Evolutionary conservation across 441 rosid species (phyloP), one percentile per base, ranked within the genome.

Genomic region (Sinapis alba): DNA sequence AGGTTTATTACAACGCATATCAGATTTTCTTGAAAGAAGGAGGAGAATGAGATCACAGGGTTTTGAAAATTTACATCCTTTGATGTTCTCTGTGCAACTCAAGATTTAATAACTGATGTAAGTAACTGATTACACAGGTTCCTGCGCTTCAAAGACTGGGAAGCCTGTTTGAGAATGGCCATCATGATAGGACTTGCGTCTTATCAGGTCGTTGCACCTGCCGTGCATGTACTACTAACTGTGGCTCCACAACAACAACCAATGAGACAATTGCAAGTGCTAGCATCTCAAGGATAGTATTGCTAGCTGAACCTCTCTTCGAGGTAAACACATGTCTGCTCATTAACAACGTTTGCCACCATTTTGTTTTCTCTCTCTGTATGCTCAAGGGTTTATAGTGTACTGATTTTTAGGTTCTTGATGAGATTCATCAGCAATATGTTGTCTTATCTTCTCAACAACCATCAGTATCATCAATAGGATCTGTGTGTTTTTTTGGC

Each of bases 341-440:
- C 20, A n/a, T 43, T 2, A 19, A 19, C 19, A 15, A 30, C 34
- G 43, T 13, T 72, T 38, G 45, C 21, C 63, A 21, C 15, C n/a
- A n/a, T n/a, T n/a, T n/a, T n/a, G 15, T 3, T 43, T 65, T 34
- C 21, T 54, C 56, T 71, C 62, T 32, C 6, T 41, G 15, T 43
- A 66, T 77, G 60, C 82, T 56, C n/a, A 81, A 85, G 68, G 83
- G 58, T 63, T 19, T 80, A 45, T 13, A 18, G 43, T 57, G 56
- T 27, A 32, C 21, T 80, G 64, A 19, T 63, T 80, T 30, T 71
- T 83, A 95, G 99, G 98, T 93, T 82, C 90, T 96, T 87, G 98
- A 93, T 88, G 98, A 96, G 81, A 91, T 96, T 81, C 97, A 91
- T 83, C 98, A 96, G 88, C 99, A 96, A 78, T 96, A 97, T 58